These are phyloP conservation scores for Acacia pycnantha DNA, from an alignment of 331 rosid species.

Conservation along the genomic window DNA sequence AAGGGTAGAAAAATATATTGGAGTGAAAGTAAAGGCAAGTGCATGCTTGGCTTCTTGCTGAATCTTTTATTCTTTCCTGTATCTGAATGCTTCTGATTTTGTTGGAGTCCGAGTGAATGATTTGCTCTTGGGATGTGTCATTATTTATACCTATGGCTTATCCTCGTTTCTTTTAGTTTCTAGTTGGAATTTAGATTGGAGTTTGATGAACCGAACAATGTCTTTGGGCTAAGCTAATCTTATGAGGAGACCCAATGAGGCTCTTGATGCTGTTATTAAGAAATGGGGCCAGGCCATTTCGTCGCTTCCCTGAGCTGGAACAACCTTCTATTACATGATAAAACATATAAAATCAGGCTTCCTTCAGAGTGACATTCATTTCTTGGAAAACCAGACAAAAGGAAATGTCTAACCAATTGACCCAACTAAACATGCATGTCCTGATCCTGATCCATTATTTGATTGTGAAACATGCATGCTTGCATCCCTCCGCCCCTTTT, in stretches of 20 bases:
- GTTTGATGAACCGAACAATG: background rate
- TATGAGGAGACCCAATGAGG: background rate
- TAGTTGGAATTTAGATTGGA: background rate
- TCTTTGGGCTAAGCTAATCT: background rate
- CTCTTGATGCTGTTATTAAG: background rate
- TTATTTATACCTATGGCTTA: background rate
- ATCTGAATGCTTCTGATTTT: background rate
- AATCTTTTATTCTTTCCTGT: constrained; percentile 16
- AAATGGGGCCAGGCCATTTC: background rate
- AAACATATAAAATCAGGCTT: background rate
- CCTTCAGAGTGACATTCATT: constrained; percentile 7
- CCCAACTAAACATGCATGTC: background rate
- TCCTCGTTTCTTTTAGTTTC: constrained; percentile 7
- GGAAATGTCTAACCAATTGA: background rate
- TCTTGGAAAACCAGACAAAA: background rate
- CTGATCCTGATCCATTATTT: constrained; percentile 12
- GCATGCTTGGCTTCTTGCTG: constrained; percentile 24
- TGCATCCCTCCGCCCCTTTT: background rate
- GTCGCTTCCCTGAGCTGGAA: background rate
- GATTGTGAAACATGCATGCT: constrained; percentile 1
- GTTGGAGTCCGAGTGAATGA: background rate
- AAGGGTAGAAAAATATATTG: constrained; percentile 88
- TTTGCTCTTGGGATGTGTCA: background rate
- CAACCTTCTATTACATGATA: background rate
- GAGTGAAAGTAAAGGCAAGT: constrained; percentile 94